Evolutionary conservation across 2,329 filamentous ascomycete species (phyloP).

Genomic region (Blastomyces silverae): DNA sequence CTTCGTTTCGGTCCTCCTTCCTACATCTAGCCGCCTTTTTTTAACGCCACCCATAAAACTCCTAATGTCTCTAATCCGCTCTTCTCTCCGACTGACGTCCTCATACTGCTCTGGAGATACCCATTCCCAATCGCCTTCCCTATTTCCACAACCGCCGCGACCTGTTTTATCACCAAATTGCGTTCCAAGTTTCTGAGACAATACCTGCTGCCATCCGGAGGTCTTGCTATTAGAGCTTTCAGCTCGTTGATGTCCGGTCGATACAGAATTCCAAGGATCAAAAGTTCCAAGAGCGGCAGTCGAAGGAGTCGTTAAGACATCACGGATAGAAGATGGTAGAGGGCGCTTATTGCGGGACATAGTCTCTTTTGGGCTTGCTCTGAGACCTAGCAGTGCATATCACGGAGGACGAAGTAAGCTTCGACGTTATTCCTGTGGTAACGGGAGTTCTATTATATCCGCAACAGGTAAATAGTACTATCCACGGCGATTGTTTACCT

Average conservation of each 20-base stretch:
- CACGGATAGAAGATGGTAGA: conserved; percentile 23
- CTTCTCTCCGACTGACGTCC: conserved; percentile 25
- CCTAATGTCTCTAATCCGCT: conserved; percentile 39
- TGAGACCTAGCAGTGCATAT: background rate
- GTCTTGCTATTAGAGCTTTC: conserved; percentile 21
- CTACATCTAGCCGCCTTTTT: conserved; percentile 35
- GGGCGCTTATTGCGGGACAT: conserved; percentile 24
- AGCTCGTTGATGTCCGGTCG: conserved; percentile 23
- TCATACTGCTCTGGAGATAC: conserved; percentile 23
- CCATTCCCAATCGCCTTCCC: conserved; percentile 49
- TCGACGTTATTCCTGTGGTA: background rate
- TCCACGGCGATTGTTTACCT: background rate
- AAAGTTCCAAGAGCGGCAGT: conserved; percentile 24
- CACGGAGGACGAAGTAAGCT: background rate
- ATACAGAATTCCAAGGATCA: conserved; percentile 23
- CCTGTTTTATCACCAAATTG: conserved; percentile 19
- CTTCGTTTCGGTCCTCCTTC: conserved; percentile 20
- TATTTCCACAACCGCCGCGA: conserved; percentile 37
- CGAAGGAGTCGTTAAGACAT: conserved; percentile 23
- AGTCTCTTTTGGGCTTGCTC: conserved; percentile 2
- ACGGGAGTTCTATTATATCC: background rate
- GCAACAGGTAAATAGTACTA: background rate
- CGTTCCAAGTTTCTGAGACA: conserved; percentile 18
- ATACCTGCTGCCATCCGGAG: conserved; percentile 22
- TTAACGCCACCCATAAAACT: conserved; percentile 45